These are phyloP conservation scores for Leishmania tarentolae DNA, from an alignment of 208 protist genomes.

Conservation along the genomic window DNA sequence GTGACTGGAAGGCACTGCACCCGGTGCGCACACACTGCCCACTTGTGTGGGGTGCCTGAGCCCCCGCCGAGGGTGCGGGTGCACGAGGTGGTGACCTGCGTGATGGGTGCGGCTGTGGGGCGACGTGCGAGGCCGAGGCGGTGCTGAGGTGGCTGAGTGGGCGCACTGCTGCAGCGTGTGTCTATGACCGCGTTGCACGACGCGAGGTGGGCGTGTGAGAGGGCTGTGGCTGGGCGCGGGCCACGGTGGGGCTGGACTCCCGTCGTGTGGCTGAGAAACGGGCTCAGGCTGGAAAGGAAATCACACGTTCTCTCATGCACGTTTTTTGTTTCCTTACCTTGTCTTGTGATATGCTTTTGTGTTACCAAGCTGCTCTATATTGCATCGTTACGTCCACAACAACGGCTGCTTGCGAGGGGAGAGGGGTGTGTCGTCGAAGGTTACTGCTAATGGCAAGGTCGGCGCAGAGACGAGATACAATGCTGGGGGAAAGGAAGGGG, in stretches of 20 bases:
- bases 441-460: neutral
- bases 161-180: no score
- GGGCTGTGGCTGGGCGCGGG: neutral
- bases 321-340: neutral
- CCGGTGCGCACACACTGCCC: neutral
- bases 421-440: no score
- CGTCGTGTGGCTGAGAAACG: no score
- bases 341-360: neutral
- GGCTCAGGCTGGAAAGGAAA: no score
- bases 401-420: neutral
- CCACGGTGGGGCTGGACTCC: neutral
- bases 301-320: neutral
- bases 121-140: no score
- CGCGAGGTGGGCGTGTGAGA: neutral
- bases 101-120: neutral
- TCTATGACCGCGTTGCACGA: no score
- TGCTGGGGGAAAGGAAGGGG: neutral
- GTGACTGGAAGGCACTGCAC: neutral
- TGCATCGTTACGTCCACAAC: neutral
- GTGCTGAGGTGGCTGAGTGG: neutral
- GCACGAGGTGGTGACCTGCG: no score
- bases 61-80: neutral
- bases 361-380: neutral
- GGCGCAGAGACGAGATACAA: neutral
- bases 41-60: neutral